Conservation (phyloP, 495 filamentous ascomycete species). For the Endocarpon pusillum region DNA sequence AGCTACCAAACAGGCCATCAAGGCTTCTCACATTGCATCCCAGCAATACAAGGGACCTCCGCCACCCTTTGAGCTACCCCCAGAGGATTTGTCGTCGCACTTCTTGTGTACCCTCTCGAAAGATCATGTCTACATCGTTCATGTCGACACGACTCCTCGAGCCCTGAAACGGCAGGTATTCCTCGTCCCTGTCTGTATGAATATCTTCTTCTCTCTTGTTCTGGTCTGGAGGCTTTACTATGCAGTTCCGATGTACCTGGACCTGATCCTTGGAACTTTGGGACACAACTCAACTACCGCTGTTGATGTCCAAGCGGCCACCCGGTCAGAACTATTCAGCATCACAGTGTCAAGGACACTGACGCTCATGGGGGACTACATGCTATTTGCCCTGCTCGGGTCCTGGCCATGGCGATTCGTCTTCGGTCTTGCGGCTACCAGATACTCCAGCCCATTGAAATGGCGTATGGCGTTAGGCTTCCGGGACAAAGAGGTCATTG, state of each 20-base stretch:
- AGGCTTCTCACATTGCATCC: too few species aligned
- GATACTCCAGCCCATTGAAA: conserved; percentile 36
- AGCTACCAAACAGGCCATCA: too few species aligned
- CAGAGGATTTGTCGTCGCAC: too few species aligned
- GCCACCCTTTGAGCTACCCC: too few species aligned
- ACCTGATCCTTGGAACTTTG: conserved; percentile 38
- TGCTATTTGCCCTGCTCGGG: conserved; percentile 48
- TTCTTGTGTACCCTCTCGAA: conserved; percentile 44
- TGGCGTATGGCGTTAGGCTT: conserved; percentile 64
- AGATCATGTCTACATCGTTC: conserved; percentile 56
- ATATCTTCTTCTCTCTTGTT: conserved; percentile 38
- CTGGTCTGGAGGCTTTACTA: conserved; percentile 43
- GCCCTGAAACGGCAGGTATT: conserved; percentile 64
- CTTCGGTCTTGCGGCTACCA: conserved; percentile 28
- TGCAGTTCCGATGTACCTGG: conserved; percentile 48
- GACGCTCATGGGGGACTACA: conserved; percentile 52
- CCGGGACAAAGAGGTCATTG: conserved; percentile 51
- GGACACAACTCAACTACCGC: conserved; percentile 42
- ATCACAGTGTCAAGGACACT: conserved; percentile 35
- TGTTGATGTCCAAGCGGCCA: conserved; percentile 33
- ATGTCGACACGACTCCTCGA: conserved; percentile 48
- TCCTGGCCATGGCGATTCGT: conserved; percentile 65
- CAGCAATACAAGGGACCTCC: too few species aligned
- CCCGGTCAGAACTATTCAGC: conserved; percentile 29
- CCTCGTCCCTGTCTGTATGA: conserved; percentile 51